Evolutionary conservation across 805 yeast genomes (phyloP).

Genomic region (Saccharomyces kudriavzevii): DNA sequence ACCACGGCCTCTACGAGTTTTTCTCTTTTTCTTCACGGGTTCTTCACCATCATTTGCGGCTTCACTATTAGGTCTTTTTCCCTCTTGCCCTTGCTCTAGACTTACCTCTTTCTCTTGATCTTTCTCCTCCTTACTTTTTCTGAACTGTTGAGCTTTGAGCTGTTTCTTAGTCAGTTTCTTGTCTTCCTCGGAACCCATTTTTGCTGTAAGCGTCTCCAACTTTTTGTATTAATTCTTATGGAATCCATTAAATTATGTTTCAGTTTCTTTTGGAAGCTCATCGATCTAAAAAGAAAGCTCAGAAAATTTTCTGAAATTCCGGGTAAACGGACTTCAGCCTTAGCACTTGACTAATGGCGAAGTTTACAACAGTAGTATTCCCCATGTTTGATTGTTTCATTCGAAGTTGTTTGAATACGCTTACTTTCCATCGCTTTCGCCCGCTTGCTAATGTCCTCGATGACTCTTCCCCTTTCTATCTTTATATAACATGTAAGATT

Average conservation of each 20-base stretch:
- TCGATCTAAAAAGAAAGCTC: background rate
- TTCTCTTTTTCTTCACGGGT: conserved; percentile 43
- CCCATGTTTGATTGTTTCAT: background rate
- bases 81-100: conserved; percentile 21
- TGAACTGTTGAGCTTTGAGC: conserved; percentile 29
- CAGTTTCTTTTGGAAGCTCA: background rate
- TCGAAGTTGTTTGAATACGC: background rate
- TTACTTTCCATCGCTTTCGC: background rate
- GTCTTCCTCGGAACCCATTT: conserved; percentile 12
- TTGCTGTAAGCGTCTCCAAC: background rate
- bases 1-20: conserved; percentile 58
- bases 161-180: conserved; percentile 32
- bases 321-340: background rate
- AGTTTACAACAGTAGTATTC: background rate
- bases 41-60: conserved; percentile 26
- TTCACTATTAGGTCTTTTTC: conserved; percentile 14
- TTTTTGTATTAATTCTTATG: no score
- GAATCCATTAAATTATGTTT: background rate
- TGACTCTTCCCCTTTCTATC: background rate
- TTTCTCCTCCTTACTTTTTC: conserved; percentile 27
- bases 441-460: background rate
- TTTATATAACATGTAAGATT: background rate
- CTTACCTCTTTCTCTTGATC: conserved; percentile 19
- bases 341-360: background rate
- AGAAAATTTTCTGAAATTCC: background rate